Percentiles rank a stretch among this genome's conserved stretches.
phyloP scores from a whole-genome alignment of 768 basidiomycete species.

The Gymnopilus dilepis region DNA sequence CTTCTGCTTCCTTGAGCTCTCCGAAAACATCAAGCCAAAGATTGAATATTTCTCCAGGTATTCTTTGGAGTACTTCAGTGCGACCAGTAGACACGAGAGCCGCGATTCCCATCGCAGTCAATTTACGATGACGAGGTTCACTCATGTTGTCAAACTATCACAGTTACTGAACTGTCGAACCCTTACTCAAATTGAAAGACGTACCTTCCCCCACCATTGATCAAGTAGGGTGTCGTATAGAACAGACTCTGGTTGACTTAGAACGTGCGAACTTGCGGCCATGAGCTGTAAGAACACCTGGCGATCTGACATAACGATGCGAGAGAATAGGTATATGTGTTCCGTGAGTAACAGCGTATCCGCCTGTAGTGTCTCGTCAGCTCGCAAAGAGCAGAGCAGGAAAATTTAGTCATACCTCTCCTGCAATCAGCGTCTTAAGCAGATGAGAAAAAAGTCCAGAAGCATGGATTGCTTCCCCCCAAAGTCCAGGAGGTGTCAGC shows the following conservation, averaged over 20 bases:
- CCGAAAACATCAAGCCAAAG: constrained; percentile 90
- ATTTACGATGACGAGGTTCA: constrained; percentile 82
- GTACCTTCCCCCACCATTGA: constrained; percentile 83
- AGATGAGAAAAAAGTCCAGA: constrained; percentile 75
- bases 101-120: constrained; percentile 83
- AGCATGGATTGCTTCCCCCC: constrained; percentile 76
- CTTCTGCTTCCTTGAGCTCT: constrained; percentile 78
- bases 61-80: constrained; percentile 70
- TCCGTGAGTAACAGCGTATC: constrained; percentile 61
- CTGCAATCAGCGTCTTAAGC: constrained; percentile 63
- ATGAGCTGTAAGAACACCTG: constrained; percentile 76
- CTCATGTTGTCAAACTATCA: constrained; percentile 89
- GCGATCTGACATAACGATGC: constrained; percentile 70
- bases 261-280: constrained; percentile 57
- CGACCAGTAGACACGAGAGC: constrained; percentile 76
- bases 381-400: neutral
- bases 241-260: constrained; percentile 53
- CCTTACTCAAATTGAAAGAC: constrained; percentile 21
- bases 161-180: neutral
- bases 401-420: constrained; percentile 52
- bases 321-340: constrained; percentile 74
- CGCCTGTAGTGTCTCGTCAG: constrained; percentile 33
- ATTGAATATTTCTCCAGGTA: constrained; percentile 80
- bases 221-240: constrained; percentile 73
- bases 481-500: constrained; percentile 61